These are phyloP conservation scores for Malus domestica DNA, from an alignment of 306 rosid species.

Conservation along the genomic window DNA sequence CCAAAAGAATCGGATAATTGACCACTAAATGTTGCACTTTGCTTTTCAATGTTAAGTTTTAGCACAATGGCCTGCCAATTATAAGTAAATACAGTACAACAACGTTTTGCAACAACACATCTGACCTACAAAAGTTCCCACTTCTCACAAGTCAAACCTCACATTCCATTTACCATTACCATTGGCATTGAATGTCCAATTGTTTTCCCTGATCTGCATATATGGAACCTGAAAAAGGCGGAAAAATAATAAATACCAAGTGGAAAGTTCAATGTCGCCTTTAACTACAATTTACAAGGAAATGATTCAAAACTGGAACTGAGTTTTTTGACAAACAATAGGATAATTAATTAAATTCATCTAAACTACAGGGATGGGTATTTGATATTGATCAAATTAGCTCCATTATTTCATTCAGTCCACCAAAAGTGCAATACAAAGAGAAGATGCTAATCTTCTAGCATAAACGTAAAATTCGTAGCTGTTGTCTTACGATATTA, in stretches of 20 bases:
- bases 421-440: not conserved
- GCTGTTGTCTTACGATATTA: not conserved
- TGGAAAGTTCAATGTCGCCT: not conserved
- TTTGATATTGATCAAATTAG: not conserved
- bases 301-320: not conserved
- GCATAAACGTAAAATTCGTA: not conserved
- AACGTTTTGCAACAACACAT: constrained; percentile 5
- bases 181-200: constrained; percentile 79
- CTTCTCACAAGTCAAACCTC: constrained; percentile 71
- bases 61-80: constrained; percentile 1
- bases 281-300: not conserved
- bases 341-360: too few species aligned
- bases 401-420: not conserved
- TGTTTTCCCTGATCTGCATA: constrained; percentile 94
- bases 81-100: constrained; percentile 19
- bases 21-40: not conserved
- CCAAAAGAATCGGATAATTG: not conserved
- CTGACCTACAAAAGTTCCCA: constrained; percentile 15
- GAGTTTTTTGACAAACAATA: not conserved
- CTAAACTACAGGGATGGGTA: too few species aligned
- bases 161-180: constrained; percentile 85
- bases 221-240: constrained; percentile 68
- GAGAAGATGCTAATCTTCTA: not conserved
- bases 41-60: not conserved
- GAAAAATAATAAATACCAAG: not conserved